A percentile compares a stretch with the other conserved stretches of the same genome.
Conservation (phyloP, 768 basidiomycete genomes). For the Leucogyrophana mollusca region DNA sequence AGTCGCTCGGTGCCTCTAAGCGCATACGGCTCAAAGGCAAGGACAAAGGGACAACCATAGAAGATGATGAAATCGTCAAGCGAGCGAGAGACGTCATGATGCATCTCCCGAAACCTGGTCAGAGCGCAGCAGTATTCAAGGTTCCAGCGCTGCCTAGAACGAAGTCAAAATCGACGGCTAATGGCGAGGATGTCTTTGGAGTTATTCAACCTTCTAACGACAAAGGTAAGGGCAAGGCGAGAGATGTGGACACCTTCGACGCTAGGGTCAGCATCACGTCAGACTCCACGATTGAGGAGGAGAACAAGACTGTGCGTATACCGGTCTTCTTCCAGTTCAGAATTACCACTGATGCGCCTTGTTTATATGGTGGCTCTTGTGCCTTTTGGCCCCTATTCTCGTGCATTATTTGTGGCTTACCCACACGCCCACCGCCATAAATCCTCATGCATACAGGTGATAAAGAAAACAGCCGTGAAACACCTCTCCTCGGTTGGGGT, state of each 20-base stretch:
- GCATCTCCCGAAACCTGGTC: slow-evolving; percentile 30
- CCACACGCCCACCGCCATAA: too few species aligned
- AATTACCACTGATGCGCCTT: background rate
- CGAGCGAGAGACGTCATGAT: slow-evolving; percentile 39
- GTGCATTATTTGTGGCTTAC: too few species aligned
- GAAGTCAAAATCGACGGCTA: background rate
- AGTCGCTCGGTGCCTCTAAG: slow-evolving; percentile 18
- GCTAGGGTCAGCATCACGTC: background rate
- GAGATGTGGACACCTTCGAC: slow-evolving; percentile 31
- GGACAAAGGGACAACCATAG: slow-evolving; percentile 16
- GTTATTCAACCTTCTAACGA: slow-evolving; percentile 25
- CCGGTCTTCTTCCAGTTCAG: background rate
- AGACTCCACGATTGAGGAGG: slow-evolving; percentile 42
- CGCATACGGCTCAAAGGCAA: slow-evolving; percentile 16
- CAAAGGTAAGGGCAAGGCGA: slow-evolving; percentile 39
- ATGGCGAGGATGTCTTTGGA: slow-evolving; percentile 29
- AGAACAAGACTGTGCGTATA: slow-evolving; percentile 58
- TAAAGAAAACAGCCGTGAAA: slow-evolving; percentile 39
- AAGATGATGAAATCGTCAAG: slow-evolving; percentile 30
- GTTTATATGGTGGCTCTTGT: background rate
- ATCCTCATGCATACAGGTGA: slow-evolving; percentile 26
- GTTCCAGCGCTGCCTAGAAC: slow-evolving; percentile 8
- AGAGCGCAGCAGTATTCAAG: background rate
- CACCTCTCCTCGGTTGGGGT: slow-evolving; percentile 31
- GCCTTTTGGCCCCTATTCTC: background rate